These are phyloP conservation scores for Groenewaldozyma sp. DNA, from an alignment of 1,139 yeast genomes.

Conservation along the genomic window DNA sequence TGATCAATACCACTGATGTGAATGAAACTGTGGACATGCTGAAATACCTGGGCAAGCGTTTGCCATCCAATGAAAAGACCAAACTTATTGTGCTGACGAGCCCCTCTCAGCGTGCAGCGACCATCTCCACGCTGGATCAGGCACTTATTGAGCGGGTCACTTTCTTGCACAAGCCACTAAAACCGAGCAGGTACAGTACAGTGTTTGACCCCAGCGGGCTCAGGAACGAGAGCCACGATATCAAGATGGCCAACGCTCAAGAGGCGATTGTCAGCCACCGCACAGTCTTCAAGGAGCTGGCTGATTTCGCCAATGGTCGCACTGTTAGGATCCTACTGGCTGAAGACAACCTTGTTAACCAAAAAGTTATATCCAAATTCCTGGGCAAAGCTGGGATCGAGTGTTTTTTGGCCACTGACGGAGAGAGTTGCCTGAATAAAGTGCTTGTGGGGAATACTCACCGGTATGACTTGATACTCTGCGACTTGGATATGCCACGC, in stretches of 20 bases:
- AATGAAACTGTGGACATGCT: conserved; percentile 18
- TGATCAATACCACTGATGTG: conserved; percentile 22
- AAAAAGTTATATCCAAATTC: conserved; percentile 75
- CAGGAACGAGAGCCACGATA: conserved; percentile 21
- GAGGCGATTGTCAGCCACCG: conserved; percentile 18
- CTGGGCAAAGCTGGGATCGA: conserved; percentile 64
- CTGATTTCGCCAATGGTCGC: conserved; percentile 34
- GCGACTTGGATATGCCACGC: conserved; percentile 82
- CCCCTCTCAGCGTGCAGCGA: conserved; percentile 23
- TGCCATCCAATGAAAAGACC: conserved; percentile 10
- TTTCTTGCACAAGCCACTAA: conserved; percentile 23
- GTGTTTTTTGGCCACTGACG: conserved; percentile 68
- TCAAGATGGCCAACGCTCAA: conserved; percentile 23
- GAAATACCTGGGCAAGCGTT: conserved; percentile 4
- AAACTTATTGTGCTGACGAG: conserved; percentile 25
- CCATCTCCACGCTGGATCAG: conserved; percentile 10
- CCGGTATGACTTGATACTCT: conserved; percentile 56
- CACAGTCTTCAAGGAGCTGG: conserved; percentile 18
- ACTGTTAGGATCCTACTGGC: conserved; percentile 57
- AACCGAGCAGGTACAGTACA: conserved; percentile 22
- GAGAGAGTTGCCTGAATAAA: conserved; percentile 55
- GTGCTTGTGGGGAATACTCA: conserved; percentile 21
- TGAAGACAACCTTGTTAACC: conserved; percentile 81
- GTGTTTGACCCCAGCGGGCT: conserved; percentile 23
- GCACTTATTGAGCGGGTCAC: conserved; percentile 12